Evolutionary conservation across 352 stramenopile species (phyloP).

Genomic region (Pythium brassicae): DNA sequence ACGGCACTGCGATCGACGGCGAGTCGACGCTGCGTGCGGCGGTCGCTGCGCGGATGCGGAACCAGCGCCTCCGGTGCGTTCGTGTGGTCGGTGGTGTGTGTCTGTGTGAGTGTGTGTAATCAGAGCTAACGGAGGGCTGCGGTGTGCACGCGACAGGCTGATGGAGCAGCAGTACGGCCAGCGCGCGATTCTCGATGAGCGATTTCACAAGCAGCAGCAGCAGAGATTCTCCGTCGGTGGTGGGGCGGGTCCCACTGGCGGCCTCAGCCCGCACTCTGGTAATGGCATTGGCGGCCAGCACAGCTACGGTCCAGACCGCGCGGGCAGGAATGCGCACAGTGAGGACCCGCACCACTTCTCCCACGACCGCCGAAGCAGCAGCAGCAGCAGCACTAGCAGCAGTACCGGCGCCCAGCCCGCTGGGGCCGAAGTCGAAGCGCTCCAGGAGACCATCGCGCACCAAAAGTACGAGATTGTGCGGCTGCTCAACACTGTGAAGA

Average conservation of each 20-base stretch:
- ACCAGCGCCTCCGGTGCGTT: conserved; percentile 65
- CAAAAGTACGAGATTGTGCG: conserved; percentile 84
- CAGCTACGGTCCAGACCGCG: neutral
- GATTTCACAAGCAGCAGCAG: conserved; percentile 15
- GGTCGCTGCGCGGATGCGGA: conserved; percentile 78
- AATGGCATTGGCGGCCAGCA: neutral
- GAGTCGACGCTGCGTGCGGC: conserved; percentile 70
- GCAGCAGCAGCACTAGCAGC: neutral
- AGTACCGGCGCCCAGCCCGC: neutral
- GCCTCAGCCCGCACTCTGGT: neutral
- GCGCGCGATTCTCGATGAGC: conserved; percentile 30
- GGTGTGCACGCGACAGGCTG: no score
- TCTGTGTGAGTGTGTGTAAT: no score
- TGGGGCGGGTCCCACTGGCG: neutral
- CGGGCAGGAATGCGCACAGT: neutral
- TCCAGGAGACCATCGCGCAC: conserved; percentile 56
- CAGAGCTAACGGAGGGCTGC: no score
- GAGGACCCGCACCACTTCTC: neutral
- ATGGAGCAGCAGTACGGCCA: conserved; percentile 79
- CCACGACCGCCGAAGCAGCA: neutral
- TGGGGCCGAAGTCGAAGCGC: conserved; percentile 30
- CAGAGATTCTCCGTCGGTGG: neutral
- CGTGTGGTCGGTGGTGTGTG: no score
- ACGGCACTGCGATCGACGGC: conserved; percentile 68
- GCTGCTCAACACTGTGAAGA: conserved; percentile 80